phyloP scores from a whole-genome alignment of 306 rosid genomes.

The Gleditsia sinensis region DNA sequence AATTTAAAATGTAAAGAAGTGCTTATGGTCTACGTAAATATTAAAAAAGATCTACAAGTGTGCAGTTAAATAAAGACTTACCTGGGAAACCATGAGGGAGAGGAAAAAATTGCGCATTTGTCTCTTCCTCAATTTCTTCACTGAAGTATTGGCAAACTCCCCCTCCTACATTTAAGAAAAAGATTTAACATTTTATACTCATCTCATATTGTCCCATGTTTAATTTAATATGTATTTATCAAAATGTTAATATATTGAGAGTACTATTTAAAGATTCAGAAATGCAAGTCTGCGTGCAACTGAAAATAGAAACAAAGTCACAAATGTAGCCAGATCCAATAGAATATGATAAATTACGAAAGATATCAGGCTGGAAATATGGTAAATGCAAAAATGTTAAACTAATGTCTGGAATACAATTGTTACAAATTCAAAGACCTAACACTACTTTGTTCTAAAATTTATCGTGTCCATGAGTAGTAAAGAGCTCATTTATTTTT shows the following conservation, averaged over 20 bases:
- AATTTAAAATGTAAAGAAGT: background rate
- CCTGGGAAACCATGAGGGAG: slow-evolving; percentile 96
- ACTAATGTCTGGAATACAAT: slow-evolving; percentile 1
- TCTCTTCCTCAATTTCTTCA: slow-evolving; percentile 81
- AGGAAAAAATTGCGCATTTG: slow-evolving; percentile 90
- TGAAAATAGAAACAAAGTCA: slow-evolving; percentile 11
- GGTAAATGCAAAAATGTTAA: background rate
- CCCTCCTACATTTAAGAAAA: slow-evolving; percentile 73
- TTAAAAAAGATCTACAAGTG: background rate
- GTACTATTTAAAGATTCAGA: slow-evolving; percentile 17
- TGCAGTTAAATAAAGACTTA: slow-evolving; percentile 33
- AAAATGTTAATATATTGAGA: slow-evolving; percentile 8
- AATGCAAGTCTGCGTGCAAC: background rate
- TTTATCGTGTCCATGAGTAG: too few species aligned
- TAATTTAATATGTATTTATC: background rate
- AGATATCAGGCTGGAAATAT: slow-evolving; percentile 2
- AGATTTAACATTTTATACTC: slow-evolving; percentile 27
- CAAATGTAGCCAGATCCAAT: background rate
- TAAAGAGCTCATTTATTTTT: too few species aligned
- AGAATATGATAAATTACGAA: slow-evolving; percentile 1
- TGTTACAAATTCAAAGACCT: too few species aligned
- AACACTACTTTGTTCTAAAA: too few species aligned
- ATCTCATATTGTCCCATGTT: slow-evolving; percentile 8
- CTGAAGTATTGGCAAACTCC: slow-evolving; percentile 64
- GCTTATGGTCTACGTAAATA: background rate